Conservation (phyloP, 106 monocot genomes). For the Dioscorea zingiberensis region DNA sequence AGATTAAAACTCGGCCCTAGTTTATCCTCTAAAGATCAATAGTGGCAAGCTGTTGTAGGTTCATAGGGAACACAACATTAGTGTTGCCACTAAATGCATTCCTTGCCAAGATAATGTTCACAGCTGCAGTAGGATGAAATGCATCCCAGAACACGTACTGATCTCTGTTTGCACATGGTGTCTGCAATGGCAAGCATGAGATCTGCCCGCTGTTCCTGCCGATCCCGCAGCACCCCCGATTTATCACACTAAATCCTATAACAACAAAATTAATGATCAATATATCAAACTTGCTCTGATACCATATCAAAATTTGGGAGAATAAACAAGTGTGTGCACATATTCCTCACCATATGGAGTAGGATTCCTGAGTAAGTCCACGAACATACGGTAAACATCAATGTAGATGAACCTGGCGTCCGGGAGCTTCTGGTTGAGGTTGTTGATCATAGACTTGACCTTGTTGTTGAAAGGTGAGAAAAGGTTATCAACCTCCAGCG, state of each 20-base stretch:
- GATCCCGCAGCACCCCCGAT: conserved; percentile 80
- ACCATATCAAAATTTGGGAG: no score
- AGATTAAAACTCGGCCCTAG: no score
- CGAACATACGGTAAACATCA: conserved; percentile 60
- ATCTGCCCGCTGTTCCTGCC: conserved; percentile 80
- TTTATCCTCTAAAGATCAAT: no score
- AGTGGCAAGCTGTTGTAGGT: conserved; percentile 57
- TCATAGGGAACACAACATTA: conserved; percentile 47
- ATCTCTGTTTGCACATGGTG: conserved; percentile 53
- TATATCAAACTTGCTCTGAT: neutral
- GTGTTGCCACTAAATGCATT: conserved; percentile 42
- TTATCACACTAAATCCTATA: conserved; percentile 75
- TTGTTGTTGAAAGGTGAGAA: conserved; percentile 69
- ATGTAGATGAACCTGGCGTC: conserved; percentile 58
- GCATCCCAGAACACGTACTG: conserved; percentile 88
- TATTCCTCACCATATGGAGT: conserved; percentile 50
- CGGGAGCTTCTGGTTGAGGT: conserved; percentile 67
- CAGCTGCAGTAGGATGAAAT: conserved; percentile 76
- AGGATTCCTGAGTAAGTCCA: conserved; percentile 46
- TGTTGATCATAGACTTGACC: conserved; percentile 55
- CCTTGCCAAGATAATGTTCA: conserved; percentile 54
- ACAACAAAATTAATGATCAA: neutral
- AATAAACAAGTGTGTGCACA: no score
- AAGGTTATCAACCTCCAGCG: conserved; percentile 52
- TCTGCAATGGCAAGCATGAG: conserved; percentile 70